phyloP scores from a whole-genome alignment of 2,329 filamentous ascomycete genomes.

The Venturia pyrina region DNA sequence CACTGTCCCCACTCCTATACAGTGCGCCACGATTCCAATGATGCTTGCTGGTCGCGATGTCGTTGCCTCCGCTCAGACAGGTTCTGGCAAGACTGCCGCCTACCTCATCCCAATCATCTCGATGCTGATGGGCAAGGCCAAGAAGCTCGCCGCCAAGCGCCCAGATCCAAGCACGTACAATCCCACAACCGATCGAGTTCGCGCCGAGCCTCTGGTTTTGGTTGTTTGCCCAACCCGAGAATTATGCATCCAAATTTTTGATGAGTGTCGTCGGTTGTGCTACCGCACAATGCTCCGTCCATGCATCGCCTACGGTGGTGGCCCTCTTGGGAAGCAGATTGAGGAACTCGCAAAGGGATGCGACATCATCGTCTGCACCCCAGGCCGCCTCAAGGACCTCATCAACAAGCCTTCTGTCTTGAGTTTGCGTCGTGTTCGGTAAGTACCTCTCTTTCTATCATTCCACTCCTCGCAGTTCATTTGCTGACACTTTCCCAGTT shows the following conservation, averaged over 20 bases:
- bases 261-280: slow-evolving; percentile 83
- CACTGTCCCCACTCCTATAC: slow-evolving; percentile 68
- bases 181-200: slow-evolving; percentile 41
- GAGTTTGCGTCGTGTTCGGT: slow-evolving; percentile 66
- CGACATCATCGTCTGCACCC: slow-evolving; percentile 79
- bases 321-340: slow-evolving; percentile 58
- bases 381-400: slow-evolving; percentile 77
- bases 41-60: slow-evolving; percentile 69
- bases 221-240: slow-evolving; percentile 82
- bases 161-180: slow-evolving; percentile 46
- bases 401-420: slow-evolving; percentile 62
- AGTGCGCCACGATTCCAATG: slow-evolving; percentile 73
- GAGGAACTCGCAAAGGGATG: slow-evolving; percentile 71
- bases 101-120: slow-evolving; percentile 85
- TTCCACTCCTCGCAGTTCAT: background rate
- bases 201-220: slow-evolving; percentile 79
- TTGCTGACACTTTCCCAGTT: slow-evolving; percentile 27
- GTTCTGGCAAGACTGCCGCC: slow-evolving; percentile 91
- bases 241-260: slow-evolving; percentile 88
- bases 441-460: slow-evolving; percentile 32
- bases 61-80: slow-evolving; percentile 85
- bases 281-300: slow-evolving; percentile 93
- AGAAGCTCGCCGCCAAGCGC: slow-evolving; percentile 70
- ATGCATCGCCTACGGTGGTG: slow-evolving; percentile 80
- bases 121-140: slow-evolving; percentile 90